Base-by-base conservation (phyloP, 1,284 basidiomycete genomes). In the Puccinia novopanici region DNA sequence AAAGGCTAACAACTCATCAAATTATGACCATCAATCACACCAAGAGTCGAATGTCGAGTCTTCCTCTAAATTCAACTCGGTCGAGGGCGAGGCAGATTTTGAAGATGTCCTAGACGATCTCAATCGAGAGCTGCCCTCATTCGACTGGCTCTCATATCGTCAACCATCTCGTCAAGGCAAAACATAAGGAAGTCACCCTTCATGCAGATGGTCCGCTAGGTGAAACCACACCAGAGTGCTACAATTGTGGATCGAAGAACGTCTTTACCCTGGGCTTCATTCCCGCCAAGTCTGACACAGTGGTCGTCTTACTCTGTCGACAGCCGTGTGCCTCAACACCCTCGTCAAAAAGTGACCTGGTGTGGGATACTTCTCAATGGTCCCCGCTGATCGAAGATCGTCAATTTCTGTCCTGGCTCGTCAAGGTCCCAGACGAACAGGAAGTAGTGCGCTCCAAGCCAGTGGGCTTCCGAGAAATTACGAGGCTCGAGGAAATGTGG, bases 181-280 rank as follows among this genome's bases (percentile, higher is more conserved):
- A 98, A 87, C 97, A 99, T 88, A 98, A 98, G 88, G 96, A 99
- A 86, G 96, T 99, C 82, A 93, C 95, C 82, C 88, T 99, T 67
- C 97, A 99, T 85, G 92, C 92, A 76, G 95, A 99, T 84, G 93
- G 92, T 80, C 94, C 95, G 0, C 89, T 99, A 0, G 97, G 97
- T 6, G 97, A 99, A 86, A 99, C 96, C 0, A 92, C 93, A 0
- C 97, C 97, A 0, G 97, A 99, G 87, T 88, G 85, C 87, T 99
- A 99, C 88, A 95, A 96, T 85, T 99, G 97, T 85, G 97, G 97
- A n/a, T 95, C 93, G 88, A 98, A 98, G 87, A 99, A 99, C 84
- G 96, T 98, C 37, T 99, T 99, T 85, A 93, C 98, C 90, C 90
- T 99, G 27, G 97, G 97, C 2, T 99, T 99, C 86, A 98, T 99